These are phyloP conservation scores for Penicillium nucicola DNA, from an alignment of 495 filamentous ascomycete species.

Conservation along the genomic window DNA sequence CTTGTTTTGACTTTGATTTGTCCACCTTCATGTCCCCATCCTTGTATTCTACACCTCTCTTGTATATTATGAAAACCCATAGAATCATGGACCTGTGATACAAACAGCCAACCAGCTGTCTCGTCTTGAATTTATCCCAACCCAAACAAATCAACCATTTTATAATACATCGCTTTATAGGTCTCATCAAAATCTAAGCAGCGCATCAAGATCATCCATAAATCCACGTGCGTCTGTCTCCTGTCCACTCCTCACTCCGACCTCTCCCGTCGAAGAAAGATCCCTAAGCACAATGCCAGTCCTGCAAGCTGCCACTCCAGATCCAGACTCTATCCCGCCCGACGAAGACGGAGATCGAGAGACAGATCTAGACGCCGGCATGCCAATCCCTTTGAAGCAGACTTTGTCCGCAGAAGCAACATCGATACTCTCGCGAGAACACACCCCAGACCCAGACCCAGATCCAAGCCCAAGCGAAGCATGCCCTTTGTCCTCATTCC, in stretches of 20 bases:
- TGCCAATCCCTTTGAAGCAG: background rate
- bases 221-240: background rate
- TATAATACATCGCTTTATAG: background rate
- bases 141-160: background rate
- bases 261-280: background rate
- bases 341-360: background rate
- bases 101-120: background rate
- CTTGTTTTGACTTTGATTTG: slow-evolving; percentile 9
- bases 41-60: slow-evolving; percentile 2
- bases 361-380: background rate
- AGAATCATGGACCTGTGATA: slow-evolving; percentile 2
- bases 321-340: background rate
- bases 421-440: background rate
- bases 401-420: background rate
- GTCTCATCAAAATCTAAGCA: slow-evolving; percentile 8
- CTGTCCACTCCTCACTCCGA: background rate
- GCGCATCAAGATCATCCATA: slow-evolving; percentile 10
- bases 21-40: background rate
- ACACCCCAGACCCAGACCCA: background rate
- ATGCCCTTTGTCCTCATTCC: background rate
- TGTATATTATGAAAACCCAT: slow-evolving; percentile 9
- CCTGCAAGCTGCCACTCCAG: background rate
- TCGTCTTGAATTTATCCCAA: background rate
- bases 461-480: background rate
- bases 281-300: background rate